Base-by-base conservation (phyloP, 345 rosid species). In the Microcos paniculata region DNA sequence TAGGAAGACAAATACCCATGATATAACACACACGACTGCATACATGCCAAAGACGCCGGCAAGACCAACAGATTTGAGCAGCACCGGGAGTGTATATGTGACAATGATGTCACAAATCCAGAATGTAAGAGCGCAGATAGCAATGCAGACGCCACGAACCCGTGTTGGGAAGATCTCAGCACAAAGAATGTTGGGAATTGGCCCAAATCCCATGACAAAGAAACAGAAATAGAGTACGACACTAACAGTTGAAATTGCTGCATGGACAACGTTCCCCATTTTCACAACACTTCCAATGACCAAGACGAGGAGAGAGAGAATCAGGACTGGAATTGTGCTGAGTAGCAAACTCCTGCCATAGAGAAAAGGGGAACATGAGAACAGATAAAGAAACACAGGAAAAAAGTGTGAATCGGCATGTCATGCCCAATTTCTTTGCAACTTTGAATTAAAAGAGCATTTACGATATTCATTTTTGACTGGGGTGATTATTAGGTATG, bases 151-250 rank as follows among this genome's bases (percentile, higher is more conserved):
- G 67, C 97, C 97, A 2, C 98, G 97, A 28, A 91, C 92, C 30
- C 97, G 82, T 18, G 99, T 94, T 3, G 99, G 99, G 79, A 96
- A 96, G 77, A 96, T 96, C 88, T 96, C 99, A 0, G 99, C 80
- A 14, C 99, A 96, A 19, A 96, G 92, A 56, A 96, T 92, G 86
- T 96, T 96, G 7, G 99, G 99, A 67, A 91, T 49, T 21, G 99
- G 99, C 66, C 99, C 99, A 1, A 93, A 96, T 15, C 99, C 99
- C 98, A 96, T 91, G 75, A 96, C 97, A 42, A 96, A 96, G 94
- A 83, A 92, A 80, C 98, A 96, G 80, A 90, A 87, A 80, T 96
- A 96, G 23, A 91, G 78, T 49, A 96, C 78, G 0, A 94, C 90
- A 13, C 97, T 87, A 4, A 79, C 82, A 0, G 93, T 90, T 33